Percentiles rank a stretch among this genome's conserved stretches.
Evolutionary conservation across 1,139 yeast genomes (phyloP).

Genomic region (Petasospora fabianii): DNA sequence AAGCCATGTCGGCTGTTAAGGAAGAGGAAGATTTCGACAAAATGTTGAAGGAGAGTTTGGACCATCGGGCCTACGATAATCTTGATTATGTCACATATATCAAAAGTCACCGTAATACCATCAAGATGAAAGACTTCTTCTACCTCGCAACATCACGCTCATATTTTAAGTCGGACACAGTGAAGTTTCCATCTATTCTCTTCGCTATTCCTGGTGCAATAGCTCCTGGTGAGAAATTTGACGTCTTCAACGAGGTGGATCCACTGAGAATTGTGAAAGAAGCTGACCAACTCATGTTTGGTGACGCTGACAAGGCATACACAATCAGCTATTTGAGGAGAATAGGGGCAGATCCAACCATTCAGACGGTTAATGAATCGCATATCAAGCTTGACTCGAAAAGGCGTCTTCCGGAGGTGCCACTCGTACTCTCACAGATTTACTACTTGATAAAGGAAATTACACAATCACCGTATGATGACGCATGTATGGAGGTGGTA

Average conservation of each 20-base stretch:
- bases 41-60: conserved; percentile 7
- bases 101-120: conserved; percentile 3
- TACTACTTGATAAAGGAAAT: conserved; percentile 4
- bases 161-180: conserved; percentile 1
- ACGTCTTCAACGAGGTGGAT: conserved; percentile 4
- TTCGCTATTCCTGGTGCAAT: conserved; percentile 3
- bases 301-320: conserved; percentile 1
- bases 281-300: neutral
- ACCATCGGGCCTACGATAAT: conserved; percentile 14
- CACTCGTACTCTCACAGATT: conserved; percentile 12
- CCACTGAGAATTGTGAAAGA: neutral
- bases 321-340: conserved; percentile 6
- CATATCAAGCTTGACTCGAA: conserved; percentile 13
- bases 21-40: conserved; percentile 9
- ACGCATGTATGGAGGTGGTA: conserved; percentile 2
- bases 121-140: conserved; percentile 17
- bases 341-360: conserved; percentile 12
- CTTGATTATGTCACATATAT: conserved; percentile 15
- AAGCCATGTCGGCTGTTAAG: conserved; percentile 9
- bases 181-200: conserved; percentile 5
- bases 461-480: neutral
- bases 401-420: conserved; percentile 8
- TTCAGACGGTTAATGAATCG: conserved; percentile 2
- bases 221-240: neutral
- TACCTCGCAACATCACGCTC: conserved; percentile 11